Evolutionary conservation across 129 eudicot species (phyloP), one percentile per base, ranked within the genome.

Genomic region (Helichrysum umbraculigerum): DNA sequence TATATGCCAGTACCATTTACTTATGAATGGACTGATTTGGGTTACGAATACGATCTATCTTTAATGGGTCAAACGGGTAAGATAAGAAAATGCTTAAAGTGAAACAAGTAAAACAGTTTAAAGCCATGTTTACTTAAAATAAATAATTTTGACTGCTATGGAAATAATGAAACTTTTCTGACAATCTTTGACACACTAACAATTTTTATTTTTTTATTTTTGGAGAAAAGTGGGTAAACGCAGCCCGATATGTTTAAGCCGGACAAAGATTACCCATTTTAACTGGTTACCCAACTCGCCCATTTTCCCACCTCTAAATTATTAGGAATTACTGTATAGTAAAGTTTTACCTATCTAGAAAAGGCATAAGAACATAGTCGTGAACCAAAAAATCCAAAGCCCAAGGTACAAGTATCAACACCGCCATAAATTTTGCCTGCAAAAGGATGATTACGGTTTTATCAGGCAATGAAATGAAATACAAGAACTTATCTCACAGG

Each of bases 311-410:
- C 62, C 28, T 57, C 29, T 20, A n/a, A 57, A 57, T 51, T 4
- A 67, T 4, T 20, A 51, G 32, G 16, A 76, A 42, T 75, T 56
- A 69, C 12, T 3, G 54, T 62, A 37, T 64, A 74, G n/a, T 61
- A 68, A 8, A 22, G 64, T 9, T 42, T 80, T 84, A 95, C 99
- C 99, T 91, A 85, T 95, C 99, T 37, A 95, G 85, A 80, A 95
- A 95, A 66, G 99, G 99, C 99, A 95, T 83, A 78, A 95, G 94
- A 81, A 91, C 89, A 84, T 82, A 95, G 73, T 95, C 99, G 79
- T 91, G 99, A 76, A 89, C 96, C 79, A 95, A 82, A 87, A 89
- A 83, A 82, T 95, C 99, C 90, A 95, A 54, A 57, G 90, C 90
- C 93, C 92, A 89, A 10, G 99, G 99, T 81, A 95, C 79, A 79